Evolutionary conservation across 192 early-diverging fungal genomes (phyloP), one percentile per base, ranked within the genome.

Genomic region (Linnemannia hyalina): DNA sequence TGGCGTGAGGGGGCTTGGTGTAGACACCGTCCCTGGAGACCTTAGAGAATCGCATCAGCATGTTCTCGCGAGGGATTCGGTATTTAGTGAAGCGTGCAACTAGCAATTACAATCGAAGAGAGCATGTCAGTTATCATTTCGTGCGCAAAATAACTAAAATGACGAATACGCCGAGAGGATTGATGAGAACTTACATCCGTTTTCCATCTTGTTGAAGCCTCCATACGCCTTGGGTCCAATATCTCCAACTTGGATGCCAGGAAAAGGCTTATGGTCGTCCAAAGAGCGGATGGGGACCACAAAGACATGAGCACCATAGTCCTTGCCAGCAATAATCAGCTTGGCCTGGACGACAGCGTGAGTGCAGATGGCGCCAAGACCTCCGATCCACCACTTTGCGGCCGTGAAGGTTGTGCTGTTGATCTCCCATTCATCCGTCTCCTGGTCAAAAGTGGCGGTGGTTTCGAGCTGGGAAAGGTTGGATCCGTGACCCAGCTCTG

Each of bases 391-490:
- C 93, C 93, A 94, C 77, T 94, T 94, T 16, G 90, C 79, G 11
- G 88, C 90, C 9, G 95, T 95, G 65, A 97, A 89, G 49, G 89
- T 90, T 15, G 97, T 96, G 60, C 93, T 92, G 87, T 97, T 93
- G 71, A 97, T 91, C 77, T 96, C 97, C 77, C 96, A 97, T 88
- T 97, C 95, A 76, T 97, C 93, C 6, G 95, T 96, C 80, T 95
- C 95, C 8, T 93, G 92, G 68, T 95, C 89, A 65, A 92, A 96
- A 0, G 95, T 96, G 57, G 96, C 96, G 0, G 95, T 96, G 18
- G 97, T 97, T 87, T 97, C 97, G 41, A 97, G 91, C 4, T 94
- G 94, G 89, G 95, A 94, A 26, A 97, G 91, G 69, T 97, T 97
- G 40, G 93, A 81, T 35, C 84, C 80, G 46, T 88, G 89, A 32